Conservation (phyloP, 2,329 filamentous ascomycete species). For the Cladophialophora yegresii region DNA sequence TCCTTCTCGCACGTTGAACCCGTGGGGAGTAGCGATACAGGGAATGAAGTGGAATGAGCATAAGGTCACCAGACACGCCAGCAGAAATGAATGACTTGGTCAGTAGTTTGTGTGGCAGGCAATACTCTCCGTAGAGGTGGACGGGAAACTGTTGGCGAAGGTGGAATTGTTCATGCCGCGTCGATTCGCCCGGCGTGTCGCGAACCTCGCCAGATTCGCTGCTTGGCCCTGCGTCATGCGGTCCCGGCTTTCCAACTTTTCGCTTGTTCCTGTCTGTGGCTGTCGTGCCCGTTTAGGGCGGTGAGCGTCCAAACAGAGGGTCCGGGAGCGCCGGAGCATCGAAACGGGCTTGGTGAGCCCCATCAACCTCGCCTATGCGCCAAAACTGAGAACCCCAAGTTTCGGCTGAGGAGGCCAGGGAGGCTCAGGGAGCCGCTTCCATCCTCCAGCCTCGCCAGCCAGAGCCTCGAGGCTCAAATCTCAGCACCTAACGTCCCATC, state of each 20-base stretch:
- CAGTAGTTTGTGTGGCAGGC: conserved; percentile 7
- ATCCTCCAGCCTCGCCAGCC: background rate
- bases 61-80: conserved; percentile 24
- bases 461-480: background rate
- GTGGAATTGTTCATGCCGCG: conserved; percentile 10
- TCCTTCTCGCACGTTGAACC: conserved; percentile 21
- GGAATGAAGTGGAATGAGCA: conserved; percentile 13
- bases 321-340: background rate
- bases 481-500: background rate
- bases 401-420: background rate
- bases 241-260: conserved; percentile 1
- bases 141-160: conserved; percentile 11
- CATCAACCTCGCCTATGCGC: background rate
- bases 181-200: conserved; percentile 10
- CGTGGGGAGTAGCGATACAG: conserved; percentile 7
- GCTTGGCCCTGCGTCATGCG: conserved; percentile 18
- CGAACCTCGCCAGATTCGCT: background rate
- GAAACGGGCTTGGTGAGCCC: background rate
- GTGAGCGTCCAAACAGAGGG: background rate
- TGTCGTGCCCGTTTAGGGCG: background rate
- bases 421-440: background rate
- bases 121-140: too few relatives aligned
- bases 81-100: conserved; percentile 9
- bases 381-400: background rate
- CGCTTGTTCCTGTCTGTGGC: too few relatives aligned